Base-by-base conservation (phyloP, 1,139 yeast species). In the Williopsis jadinii region DNA sequence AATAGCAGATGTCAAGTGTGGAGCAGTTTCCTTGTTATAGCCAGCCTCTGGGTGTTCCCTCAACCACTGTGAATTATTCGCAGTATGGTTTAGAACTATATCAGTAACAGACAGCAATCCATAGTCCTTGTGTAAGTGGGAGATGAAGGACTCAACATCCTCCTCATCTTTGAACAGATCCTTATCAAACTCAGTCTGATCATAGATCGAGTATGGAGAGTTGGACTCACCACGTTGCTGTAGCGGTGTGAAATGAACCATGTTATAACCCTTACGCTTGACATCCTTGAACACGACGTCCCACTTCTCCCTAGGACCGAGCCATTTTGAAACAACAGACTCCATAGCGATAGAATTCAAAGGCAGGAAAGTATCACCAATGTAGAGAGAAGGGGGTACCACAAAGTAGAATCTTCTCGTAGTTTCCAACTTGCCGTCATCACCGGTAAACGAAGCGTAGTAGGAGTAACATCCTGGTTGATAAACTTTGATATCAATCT, bases 221-320 rank as follows among this genome's bases (percentile, higher is more conserved):
- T 90, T 75, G 1, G 95, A 85, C 43, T 73, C 81, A 27, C 98
- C 98, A 39, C 97, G 72, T 49, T 80, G 67, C 62, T 90, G 97
- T 49, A 92, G 69, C 0, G 98, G 98, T 2, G 97, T 88, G 60
- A 92, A 92, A 65, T 92, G 98, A 37, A 92, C 68, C 96, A 90
- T 86, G 61, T 92, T 92, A 67, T 90, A 92, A 14, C 94, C 92
- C 62, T 92, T 92, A 9, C 63, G 60, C 13, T 80, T 66, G 35
- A 92, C 74, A 39, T 75, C 73, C 4, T 62, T 58, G 45, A 92
- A 83, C 45, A 85, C 67, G 1, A 65, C 58, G 44, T 77, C 76
- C 97, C 97, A 92, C 28, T 75, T 39, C 51, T 59, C 36, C 70
- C 64, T 49, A 10, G 77, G 73, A 1, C 97, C 97, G 66, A 88